phyloP scores from a whole-genome alignment of 140 eudicot genomes.

The Ambrosia hybrid region DNA sequence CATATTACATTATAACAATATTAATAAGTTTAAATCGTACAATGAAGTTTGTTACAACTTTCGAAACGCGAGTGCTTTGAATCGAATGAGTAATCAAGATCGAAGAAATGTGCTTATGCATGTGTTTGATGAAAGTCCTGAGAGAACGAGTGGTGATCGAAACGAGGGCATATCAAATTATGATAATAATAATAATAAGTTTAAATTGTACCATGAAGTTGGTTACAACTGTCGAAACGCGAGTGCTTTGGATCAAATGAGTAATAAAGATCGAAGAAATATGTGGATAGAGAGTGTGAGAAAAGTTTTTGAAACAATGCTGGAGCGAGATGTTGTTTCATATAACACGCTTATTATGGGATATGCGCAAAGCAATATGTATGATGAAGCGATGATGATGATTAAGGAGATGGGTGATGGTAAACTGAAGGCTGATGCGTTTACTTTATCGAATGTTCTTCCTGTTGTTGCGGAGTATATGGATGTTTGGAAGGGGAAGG shows the following conservation, averaged over 20 bases:
- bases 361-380: slow-evolving; percentile 53
- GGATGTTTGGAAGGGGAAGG: slow-evolving; percentile 64
- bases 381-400: slow-evolving; percentile 47
- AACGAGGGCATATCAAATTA: not conserved
- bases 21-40: not conserved
- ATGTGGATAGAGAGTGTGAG: slow-evolving; percentile 41
- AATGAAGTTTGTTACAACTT: not conserved
- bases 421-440: slow-evolving; percentile 60
- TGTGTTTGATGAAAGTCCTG: slow-evolving; percentile 16
- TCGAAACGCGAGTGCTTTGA: not conserved
- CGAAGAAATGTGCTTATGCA: slow-evolving; percentile 11
- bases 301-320: slow-evolving; percentile 66
- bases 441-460: slow-evolving; percentile 65
- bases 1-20: not conserved
- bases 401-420: slow-evolving; percentile 56
- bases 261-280: not conserved
- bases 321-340: slow-evolving; percentile 56
- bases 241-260: not conserved
- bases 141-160: slow-evolving; percentile 23
- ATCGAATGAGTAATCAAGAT: not conserved
- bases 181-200: not conserved
- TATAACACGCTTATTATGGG: slow-evolving; percentile 72
- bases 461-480: slow-evolving; percentile 55
- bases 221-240: not conserved
- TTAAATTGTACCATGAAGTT: not conserved